These are phyloP conservation scores for Monosporascus sp. DNA, from an alignment of 2,329 filamentous ascomycete species.

Conservation along the genomic window DNA sequence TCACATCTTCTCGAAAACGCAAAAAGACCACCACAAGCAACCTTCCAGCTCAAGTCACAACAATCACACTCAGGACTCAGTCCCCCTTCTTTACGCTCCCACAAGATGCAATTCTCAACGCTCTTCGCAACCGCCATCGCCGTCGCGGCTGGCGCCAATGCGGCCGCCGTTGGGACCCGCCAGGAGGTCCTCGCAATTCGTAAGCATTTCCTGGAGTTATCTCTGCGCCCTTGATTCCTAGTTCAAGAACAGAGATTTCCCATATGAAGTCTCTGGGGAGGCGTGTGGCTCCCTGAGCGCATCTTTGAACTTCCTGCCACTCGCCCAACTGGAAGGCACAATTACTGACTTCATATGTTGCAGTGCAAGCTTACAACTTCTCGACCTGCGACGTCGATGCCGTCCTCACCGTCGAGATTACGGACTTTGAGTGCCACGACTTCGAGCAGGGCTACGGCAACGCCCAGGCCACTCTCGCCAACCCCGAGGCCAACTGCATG, in stretches of 20 bases:
- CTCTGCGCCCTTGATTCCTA: too few species aligned
- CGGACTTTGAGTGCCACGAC: neutral
- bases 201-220: neutral
- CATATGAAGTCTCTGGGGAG: too few species aligned
- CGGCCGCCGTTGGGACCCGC: neutral
- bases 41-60: too few species aligned
- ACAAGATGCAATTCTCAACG: neutral
- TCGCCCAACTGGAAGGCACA: too few species aligned
- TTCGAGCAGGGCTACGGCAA: neutral
- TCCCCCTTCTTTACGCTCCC: neutral
- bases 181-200: neutral
- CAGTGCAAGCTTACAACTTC: neutral
- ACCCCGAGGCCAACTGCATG: neutral
- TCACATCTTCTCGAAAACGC: too few species aligned
- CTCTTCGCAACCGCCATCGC: neutral
- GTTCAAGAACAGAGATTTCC: too few species aligned
- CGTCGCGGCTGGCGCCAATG: neutral
- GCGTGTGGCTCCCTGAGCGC: too few species aligned
- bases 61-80: too few species aligned
- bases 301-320: too few species aligned
- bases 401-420: neutral
- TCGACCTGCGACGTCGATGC: neutral
- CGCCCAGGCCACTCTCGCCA: neutral
- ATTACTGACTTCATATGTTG: too few species aligned
- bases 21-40: too few species aligned